Conservation (phyloP, 768 basidiomycete species). For the Termitomyces heimii region DNA sequence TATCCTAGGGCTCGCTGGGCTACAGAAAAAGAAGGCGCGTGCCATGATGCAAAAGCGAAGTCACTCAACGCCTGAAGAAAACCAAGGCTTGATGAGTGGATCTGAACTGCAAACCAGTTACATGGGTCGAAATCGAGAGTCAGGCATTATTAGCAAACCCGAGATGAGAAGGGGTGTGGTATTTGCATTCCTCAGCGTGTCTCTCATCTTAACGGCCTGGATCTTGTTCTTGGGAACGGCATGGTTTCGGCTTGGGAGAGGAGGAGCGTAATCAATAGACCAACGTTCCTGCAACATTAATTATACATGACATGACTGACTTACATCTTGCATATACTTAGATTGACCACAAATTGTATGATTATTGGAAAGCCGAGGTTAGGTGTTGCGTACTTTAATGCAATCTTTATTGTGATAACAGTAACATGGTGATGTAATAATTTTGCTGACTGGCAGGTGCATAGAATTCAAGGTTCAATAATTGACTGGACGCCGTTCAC, state of each 20-base stretch:
- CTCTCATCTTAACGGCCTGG: conserved; percentile 51
- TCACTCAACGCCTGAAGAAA: not conserved
- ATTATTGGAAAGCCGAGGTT: not conserved
- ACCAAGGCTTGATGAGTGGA: conserved; percentile 6
- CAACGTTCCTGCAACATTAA: not conserved
- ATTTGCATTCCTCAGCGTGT: conserved; percentile 36
- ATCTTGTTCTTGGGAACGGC: conserved; percentile 58
- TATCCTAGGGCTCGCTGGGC: conserved; percentile 41
- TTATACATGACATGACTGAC: not conserved
- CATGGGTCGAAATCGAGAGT: conserved; percentile 19
- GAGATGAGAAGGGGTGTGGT: conserved; percentile 45
- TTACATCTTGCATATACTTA: not conserved
- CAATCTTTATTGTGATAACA: not conserved
- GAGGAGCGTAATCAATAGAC: not conserved
- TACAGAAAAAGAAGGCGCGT: conserved; percentile 38
- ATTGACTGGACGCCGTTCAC: not conserved
- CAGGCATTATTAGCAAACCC: conserved; percentile 11
- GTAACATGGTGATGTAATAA: not conserved
- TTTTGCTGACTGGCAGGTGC: not conserved
- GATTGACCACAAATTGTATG: not conserved
- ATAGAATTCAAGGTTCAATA: too few species aligned
- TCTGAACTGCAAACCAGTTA: conserved; percentile 14
- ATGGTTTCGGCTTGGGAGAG: conserved; percentile 44
- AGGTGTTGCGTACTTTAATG: not conserved
- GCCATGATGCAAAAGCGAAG: conserved; percentile 11